Base-by-base conservation (phyloP, 208 protist species). In the Zelonia costaricensis region DNA sequence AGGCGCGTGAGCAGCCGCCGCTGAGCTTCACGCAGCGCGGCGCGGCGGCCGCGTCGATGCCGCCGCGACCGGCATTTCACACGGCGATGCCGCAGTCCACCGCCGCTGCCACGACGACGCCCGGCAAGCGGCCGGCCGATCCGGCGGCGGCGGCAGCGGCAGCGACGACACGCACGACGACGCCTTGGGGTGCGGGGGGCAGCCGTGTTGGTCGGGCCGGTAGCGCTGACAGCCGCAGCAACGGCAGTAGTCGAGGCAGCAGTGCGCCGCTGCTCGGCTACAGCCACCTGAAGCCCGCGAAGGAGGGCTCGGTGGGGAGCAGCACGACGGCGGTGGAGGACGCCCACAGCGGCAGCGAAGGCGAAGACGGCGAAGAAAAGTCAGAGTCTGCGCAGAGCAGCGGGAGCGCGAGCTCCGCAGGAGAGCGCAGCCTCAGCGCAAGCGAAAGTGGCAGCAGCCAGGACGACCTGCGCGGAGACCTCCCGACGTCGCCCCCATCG, bases 251-350 rank as follows among this genome's bases (percentile, higher is more conserved):
- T 42, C n/a, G n/a, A n/a, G 28, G n/a, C 30, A 60, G 51, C 51
- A 58, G 65, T 33, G 39, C 57, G n/a, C 65, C 65, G 8, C 59
- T 65, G 65, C 35, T 72, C 2, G 65, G 55, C 38, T 72, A 65
- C 65, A 72, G 65, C 30, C 56, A 72, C 16, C 49, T 72, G 31
- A 72, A 72, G 49, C 65, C 56, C 1, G 30, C 36, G 18, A 39
- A 46, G 15, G n/a, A 27, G 31, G 44, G 44, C 1, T 5, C 25
- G 27, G n/a, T 1, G 22, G 18, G 28, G 4, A 20, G 18, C 15
- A 42, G 36, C 36, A n/a, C 3, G 45, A 54, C 35, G 54, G 27
- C 25, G 38, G n/a, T n/a, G n/a, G n/a, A 47, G 15, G 53, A 31
- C 9, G 28, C 45, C 8, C 33, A n/a, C 1, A 39, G 10, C 2